Base-by-base conservation (phyloP, 2,329 filamentous ascomycete genomes). In the Peltaster fructicola region DNA sequence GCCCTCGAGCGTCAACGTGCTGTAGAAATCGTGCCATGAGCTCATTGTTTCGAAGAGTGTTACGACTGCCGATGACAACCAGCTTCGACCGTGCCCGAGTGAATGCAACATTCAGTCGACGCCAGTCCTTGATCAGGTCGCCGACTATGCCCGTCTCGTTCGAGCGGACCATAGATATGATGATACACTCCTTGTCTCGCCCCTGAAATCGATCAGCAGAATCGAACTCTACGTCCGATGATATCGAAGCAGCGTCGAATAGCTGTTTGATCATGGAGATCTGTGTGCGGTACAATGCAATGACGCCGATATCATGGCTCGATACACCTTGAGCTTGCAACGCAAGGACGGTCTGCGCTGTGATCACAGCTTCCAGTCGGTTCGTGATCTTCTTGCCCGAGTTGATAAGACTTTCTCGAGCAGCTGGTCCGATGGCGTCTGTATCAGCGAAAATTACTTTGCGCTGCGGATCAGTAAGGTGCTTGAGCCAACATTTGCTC, bases 191-290 rank as follows among this genome's bases (percentile, higher is more conserved):
- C 47, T 98, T 98, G 53, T 98, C 88, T 7, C 88, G 69, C 5
- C 88, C 88, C 48, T 98, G 88, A 51, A 92, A 98, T 21, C 85
- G 81, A 52, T 98, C 88, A 3, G 88, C 84, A 0, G 88, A 95
- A 51, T 98, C 82, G 65, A 95, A 82, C 52, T 98, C 88, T 2
- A 98, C 71, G 2, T 67, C 65, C 0, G 53, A 1, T 60, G 54
- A 21, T 39, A 53, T 22, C 38, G 51, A 35, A 31, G 49, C 29
- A 3, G 31, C 26, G 11, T 37, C 39, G 16, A 92, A 65, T 7
- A 62, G 63, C 32, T 84, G 69, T 35, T 79, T 78, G 1, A 98
- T 62, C 3, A 92, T 59, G 0, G 80, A 73, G 2, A 98, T 68
- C 50, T 98, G 88, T 5, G 78, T 84, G 30, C 88, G 78, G 52